Evolutionary conservation across 768 basidiomycete species (phyloP).

Genomic region (Boletus pseudo-olivaceus): DNA sequence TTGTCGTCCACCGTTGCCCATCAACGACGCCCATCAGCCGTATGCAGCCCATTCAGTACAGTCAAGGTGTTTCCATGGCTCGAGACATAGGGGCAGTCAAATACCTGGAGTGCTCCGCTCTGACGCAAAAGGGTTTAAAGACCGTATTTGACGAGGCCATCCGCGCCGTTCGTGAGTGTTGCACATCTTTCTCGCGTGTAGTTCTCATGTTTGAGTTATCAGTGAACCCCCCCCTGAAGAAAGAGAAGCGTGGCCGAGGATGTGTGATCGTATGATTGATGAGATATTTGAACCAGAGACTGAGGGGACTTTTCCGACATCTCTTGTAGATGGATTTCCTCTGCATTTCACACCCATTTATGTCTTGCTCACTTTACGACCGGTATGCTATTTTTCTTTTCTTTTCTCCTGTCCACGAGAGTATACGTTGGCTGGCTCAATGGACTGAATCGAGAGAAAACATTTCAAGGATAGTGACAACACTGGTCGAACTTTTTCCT

Average conservation of each 20-base stretch:
- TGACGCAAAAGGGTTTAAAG: slow-evolving; percentile 98
- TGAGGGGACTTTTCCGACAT: slow-evolving; percentile 16
- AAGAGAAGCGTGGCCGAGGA: slow-evolving; percentile 40
- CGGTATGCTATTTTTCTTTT: slow-evolving; percentile 43
- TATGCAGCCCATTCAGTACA: slow-evolving; percentile 92
- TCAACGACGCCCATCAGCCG: slow-evolving; percentile 46
- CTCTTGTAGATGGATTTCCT: slow-evolving; percentile 33
- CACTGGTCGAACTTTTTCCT: neutral
- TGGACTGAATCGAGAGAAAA: slow-evolving; percentile 1
- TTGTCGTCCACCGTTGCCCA: slow-evolving; percentile 3
- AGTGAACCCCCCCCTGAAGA: slow-evolving; percentile 79
- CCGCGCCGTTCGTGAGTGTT: slow-evolving; percentile 82
- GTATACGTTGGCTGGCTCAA: slow-evolving; percentile 38
- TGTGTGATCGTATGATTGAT: slow-evolving; percentile 72
- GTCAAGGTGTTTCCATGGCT: slow-evolving; percentile 85
- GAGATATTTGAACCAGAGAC: slow-evolving; percentile 19
- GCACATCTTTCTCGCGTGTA: neutral
- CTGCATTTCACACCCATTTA: slow-evolving; percentile 63
- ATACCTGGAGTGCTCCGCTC: slow-evolving; percentile 92
- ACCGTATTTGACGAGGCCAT: slow-evolving; percentile 99
- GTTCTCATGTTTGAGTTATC: slow-evolving; percentile 8
- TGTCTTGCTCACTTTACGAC: slow-evolving; percentile 66
- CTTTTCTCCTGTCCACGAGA: slow-evolving; percentile 27
- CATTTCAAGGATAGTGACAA: neutral
- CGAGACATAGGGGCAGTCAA: slow-evolving; percentile 95